Evolutionary conservation across 805 yeast genomes (phyloP).

Genomic region (Ogataea ganodermae): DNA sequence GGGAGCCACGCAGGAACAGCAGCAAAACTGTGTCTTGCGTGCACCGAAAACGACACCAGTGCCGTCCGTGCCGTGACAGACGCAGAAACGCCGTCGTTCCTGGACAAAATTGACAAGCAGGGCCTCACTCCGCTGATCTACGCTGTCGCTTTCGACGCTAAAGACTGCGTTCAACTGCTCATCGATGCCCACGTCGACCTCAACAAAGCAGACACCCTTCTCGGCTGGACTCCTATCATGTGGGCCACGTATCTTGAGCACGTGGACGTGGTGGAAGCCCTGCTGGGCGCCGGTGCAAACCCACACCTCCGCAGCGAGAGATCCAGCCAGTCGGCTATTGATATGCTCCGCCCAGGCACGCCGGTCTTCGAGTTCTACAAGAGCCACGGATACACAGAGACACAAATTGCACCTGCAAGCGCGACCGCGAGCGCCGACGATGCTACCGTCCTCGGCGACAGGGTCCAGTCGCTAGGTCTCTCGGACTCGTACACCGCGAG

Average conservation of each 20-base stretch:
- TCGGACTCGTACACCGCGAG: not conserved
- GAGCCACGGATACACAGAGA: conserved; percentile 51
- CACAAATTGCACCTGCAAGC: conserved; percentile 12
- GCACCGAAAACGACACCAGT: conserved; percentile 40
- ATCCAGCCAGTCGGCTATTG: conserved; percentile 52
- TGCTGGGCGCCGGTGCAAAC: conserved; percentile 67
- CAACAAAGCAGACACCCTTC: conserved; percentile 50
- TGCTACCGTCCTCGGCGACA: not conserved
- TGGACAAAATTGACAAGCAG: conserved; percentile 37
- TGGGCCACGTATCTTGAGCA: conserved; percentile 78
- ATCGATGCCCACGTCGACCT: conserved; percentile 46
- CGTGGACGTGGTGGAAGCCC: conserved; percentile 51
- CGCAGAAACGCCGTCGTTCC: conserved; percentile 25
- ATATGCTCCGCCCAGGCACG: conserved; percentile 56
- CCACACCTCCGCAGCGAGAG: conserved; percentile 43
- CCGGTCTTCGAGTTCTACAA: conserved; percentile 60
- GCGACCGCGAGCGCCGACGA: not conserved
- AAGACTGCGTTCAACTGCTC: conserved; percentile 50
- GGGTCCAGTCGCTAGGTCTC: not conserved
- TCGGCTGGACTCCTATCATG: conserved; percentile 72
- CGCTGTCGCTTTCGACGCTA: conserved; percentile 56
- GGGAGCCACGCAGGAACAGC: conserved; percentile 33
- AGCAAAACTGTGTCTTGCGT: conserved; percentile 40
- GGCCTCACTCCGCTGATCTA: conserved; percentile 52
- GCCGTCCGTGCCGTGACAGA: conserved; percentile 11